Conservation (phyloP, 2,329 filamentous ascomycete species). For the Dactylellina leptospora region DNA sequence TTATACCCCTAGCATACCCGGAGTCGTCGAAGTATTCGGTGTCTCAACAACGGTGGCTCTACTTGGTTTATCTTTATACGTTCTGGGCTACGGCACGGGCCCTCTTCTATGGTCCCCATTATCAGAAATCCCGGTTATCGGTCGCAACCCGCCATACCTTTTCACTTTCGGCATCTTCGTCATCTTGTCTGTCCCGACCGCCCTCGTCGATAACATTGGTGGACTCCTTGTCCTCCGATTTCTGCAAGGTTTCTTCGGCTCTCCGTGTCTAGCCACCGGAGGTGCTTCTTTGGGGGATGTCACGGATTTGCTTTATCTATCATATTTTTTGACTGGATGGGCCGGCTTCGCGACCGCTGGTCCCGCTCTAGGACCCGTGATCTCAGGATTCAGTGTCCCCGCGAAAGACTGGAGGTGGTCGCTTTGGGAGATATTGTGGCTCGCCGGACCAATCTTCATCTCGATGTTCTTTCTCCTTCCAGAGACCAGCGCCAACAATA, state of each 20-base stretch:
- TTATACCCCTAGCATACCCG: slow-evolving; percentile 64
- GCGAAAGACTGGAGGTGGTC: slow-evolving; percentile 72
- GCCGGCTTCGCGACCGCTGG: slow-evolving; percentile 66
- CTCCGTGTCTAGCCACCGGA: slow-evolving; percentile 71
- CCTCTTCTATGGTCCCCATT: slow-evolving; percentile 73
- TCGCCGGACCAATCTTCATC: slow-evolving; percentile 68
- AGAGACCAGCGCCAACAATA: slow-evolving; percentile 70
- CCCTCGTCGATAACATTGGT: slow-evolving; percentile 70
- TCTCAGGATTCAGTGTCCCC: slow-evolving; percentile 70
- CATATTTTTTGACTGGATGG: slow-evolving; percentile 70
- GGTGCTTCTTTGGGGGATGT: slow-evolving; percentile 67
- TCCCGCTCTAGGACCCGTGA: slow-evolving; percentile 69
- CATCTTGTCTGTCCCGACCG: slow-evolving; percentile 72
- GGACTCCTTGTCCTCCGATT: slow-evolving; percentile 73
- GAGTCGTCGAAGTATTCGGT: slow-evolving; percentile 66
- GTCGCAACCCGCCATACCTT: slow-evolving; percentile 74
- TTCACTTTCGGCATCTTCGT: slow-evolving; percentile 74
- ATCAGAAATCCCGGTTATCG: slow-evolving; percentile 72
- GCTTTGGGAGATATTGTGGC: slow-evolving; percentile 72
- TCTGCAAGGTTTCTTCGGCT: slow-evolving; percentile 73
- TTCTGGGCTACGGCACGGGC: slow-evolving; percentile 71
- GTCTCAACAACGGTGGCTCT: slow-evolving; percentile 66
- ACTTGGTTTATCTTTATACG: slow-evolving; percentile 70
- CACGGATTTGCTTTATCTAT: slow-evolving; percentile 67
- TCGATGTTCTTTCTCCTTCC: slow-evolving; percentile 71